These are phyloP conservation scores for Ananas comosus DNA, from an alignment of 176 grass and related monocot species.

Conservation along the genomic window DNA sequence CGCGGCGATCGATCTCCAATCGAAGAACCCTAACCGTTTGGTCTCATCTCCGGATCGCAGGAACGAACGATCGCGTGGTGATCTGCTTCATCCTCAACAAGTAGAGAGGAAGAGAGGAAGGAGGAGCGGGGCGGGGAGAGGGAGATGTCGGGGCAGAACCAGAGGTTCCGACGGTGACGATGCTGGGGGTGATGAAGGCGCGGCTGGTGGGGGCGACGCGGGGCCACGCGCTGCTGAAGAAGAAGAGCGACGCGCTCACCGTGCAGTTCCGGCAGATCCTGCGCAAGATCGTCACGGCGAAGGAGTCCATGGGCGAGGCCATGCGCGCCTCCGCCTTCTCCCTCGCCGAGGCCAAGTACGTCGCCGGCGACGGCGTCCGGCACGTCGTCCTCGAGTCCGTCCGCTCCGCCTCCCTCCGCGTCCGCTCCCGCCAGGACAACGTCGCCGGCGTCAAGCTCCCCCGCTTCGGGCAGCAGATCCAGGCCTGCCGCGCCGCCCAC, in stretches of 20 bases:
- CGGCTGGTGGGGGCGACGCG: slow-evolving; percentile 52
- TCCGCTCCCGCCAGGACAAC: slow-evolving; percentile 62
- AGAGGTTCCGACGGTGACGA: slow-evolving; percentile 75
- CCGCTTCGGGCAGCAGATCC: slow-evolving; percentile 59
- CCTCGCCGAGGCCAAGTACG: slow-evolving; percentile 72
- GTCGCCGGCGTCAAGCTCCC: slow-evolving; percentile 60
- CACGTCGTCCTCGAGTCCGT: slow-evolving; percentile 55
- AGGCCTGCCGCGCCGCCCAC: slow-evolving; percentile 48
- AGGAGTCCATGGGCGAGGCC: slow-evolving; percentile 69
- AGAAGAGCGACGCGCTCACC: slow-evolving; percentile 82
- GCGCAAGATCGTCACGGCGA: slow-evolving; percentile 52
- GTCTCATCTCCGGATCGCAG: too few species aligned
- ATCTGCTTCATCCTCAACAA: too few species aligned
- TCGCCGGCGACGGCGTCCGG: slow-evolving; percentile 35
- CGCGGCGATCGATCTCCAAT: too few species aligned
- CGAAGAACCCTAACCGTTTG: too few species aligned
- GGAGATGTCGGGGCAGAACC: slow-evolving; percentile 51
- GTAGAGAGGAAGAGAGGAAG: not conserved
- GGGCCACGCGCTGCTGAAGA: slow-evolving; percentile 79
- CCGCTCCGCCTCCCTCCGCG: slow-evolving; percentile 37
- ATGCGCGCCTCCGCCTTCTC: slow-evolving; percentile 63
- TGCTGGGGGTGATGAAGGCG: slow-evolving; percentile 63
- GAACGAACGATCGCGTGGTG: too few species aligned
- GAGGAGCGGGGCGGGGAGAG: not conserved
- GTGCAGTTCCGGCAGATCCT: slow-evolving; percentile 64